phyloP scores from a whole-genome alignment of 352 stramenopile species.

The Pythium phragmitis region DNA sequence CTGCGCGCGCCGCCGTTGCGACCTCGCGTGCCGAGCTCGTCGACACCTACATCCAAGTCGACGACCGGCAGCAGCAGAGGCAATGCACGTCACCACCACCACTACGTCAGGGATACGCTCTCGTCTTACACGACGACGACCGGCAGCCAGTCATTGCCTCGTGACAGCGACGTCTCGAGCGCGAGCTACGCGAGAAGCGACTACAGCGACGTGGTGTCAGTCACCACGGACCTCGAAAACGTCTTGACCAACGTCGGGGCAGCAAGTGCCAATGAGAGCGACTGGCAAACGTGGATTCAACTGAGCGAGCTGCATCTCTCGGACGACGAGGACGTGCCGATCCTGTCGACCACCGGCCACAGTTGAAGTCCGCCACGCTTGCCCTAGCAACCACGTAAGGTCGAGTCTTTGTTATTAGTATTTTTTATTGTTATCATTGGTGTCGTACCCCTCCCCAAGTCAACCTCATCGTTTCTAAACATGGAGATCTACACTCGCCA shows the following conservation, averaged over 20 bases:
- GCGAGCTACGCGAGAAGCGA: background rate
- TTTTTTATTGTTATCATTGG: background rate
- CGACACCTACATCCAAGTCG: background rate
- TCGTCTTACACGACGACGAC: constrained; percentile 3
- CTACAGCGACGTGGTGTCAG: background rate
- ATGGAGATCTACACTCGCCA: too few relatives aligned
- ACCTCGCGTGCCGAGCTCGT: background rate
- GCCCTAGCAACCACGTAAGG: background rate
- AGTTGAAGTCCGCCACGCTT: background rate
- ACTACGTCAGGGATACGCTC: background rate
- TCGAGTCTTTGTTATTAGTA: background rate
- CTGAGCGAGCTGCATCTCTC: background rate
- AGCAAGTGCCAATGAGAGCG: background rate
- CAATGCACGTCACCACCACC: background rate
- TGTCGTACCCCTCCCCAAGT: too few relatives aligned
- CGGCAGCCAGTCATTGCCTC: background rate
- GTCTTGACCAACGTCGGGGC: background rate
- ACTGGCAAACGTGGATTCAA: background rate
- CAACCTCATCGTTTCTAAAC: too few relatives aligned
- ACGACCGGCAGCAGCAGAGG: background rate
- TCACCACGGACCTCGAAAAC: background rate
- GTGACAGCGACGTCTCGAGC: background rate
- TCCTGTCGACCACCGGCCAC: background rate
- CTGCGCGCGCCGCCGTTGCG: background rate
- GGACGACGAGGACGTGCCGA: background rate